Conservation (phyloP, 2,329 filamentous ascomycete species). For the Penicillium oxalicum region DNA sequence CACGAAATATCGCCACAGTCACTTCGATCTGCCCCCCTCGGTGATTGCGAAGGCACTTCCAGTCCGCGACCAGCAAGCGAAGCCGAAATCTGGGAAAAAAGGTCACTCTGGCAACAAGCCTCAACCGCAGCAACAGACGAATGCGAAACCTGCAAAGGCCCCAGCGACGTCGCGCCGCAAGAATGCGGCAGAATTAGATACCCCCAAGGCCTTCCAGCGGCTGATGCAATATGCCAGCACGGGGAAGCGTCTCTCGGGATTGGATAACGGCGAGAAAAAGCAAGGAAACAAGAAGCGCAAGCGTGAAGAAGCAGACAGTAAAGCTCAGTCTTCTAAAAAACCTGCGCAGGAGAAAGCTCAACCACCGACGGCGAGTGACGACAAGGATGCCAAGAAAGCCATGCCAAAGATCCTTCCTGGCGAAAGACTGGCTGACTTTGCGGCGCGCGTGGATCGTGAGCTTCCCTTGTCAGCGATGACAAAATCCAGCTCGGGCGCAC, state of each 20-base stretch:
- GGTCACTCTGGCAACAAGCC: constrained; percentile 21
- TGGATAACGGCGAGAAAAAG: constrained; percentile 50
- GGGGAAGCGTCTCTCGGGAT: constrained; percentile 57
- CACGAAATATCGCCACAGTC: constrained; percentile 24
- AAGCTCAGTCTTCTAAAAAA: constrained; percentile 10
- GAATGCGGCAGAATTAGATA: constrained; percentile 59
- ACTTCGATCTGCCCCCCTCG: constrained; percentile 57
- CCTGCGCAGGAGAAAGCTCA: constrained; percentile 1
- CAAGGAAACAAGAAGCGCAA: constrained; percentile 47
- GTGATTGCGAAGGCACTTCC: constrained; percentile 55
- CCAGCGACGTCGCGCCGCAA: constrained; percentile 31
- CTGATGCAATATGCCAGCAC: constrained; percentile 69
- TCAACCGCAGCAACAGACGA: constrained; percentile 18
- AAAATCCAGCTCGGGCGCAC: constrained; percentile 42
- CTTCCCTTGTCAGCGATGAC: constrained; percentile 69
- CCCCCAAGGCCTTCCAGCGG: constrained; percentile 78
- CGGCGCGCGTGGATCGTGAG: constrained; percentile 74
- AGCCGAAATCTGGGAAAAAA: constrained; percentile 32
- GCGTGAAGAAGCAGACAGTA: constrained; percentile 21
- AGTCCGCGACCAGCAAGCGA: constrained; percentile 43
- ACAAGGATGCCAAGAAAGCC: constrained; percentile 11
- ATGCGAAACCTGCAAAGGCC: constrained; percentile 45
- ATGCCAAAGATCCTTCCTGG: constrained; percentile 71
- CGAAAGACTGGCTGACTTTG: constrained; percentile 76
- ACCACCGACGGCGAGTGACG: constrained; percentile 7